Percentiles rank a stretch among this genome's conserved stretches.
Conservation (phyloP, 768 basidiomycete species). For the Saitozyma podzolica region DNA sequence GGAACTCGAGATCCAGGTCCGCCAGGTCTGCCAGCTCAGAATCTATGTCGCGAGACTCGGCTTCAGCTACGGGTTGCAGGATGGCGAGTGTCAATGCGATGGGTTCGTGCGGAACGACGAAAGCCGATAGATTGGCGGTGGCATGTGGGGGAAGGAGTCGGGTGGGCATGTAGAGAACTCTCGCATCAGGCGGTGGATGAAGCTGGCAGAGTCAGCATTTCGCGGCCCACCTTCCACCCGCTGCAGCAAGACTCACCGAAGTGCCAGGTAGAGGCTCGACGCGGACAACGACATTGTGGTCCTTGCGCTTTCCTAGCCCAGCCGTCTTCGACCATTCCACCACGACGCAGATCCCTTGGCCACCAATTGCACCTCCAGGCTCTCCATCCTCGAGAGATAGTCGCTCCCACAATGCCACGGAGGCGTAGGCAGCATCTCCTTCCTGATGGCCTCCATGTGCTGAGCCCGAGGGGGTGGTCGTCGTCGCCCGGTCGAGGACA, state of each 20-base stretch:
- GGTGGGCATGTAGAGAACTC: constrained; percentile 24
- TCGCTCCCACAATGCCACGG: constrained; percentile 4
- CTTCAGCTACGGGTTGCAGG: constrained; percentile 23
- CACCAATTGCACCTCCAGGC: background rate
- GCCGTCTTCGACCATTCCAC: constrained; percentile 27
- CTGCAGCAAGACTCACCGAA: too few relatives aligned
- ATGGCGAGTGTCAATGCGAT: constrained; percentile 24
- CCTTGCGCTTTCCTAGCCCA: constrained; percentile 19
- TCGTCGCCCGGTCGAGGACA: too few relatives aligned
- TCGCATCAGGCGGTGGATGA: background rate
- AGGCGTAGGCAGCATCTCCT: constrained; percentile 7
- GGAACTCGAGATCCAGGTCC: too few relatives aligned
- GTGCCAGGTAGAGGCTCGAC: constrained; percentile 13
- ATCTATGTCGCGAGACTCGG: too few relatives aligned
- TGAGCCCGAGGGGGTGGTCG: too few relatives aligned
- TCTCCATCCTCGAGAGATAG: background rate
- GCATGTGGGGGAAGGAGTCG: constrained; percentile 25
- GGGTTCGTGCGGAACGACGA: constrained; percentile 25
- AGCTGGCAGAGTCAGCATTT: too few relatives aligned
- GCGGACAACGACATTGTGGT: constrained; percentile 22
- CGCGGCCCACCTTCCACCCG: too few relatives aligned
- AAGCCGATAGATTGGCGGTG: constrained; percentile 10
- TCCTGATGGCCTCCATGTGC: background rate
- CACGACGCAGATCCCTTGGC: constrained; percentile 11
- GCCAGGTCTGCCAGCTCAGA: too few relatives aligned